Evolutionary conservation across 495 filamentous ascomycete species (phyloP), one percentile per base, ranked within the genome.

Genomic region (Aspergillus panamensis): DNA sequence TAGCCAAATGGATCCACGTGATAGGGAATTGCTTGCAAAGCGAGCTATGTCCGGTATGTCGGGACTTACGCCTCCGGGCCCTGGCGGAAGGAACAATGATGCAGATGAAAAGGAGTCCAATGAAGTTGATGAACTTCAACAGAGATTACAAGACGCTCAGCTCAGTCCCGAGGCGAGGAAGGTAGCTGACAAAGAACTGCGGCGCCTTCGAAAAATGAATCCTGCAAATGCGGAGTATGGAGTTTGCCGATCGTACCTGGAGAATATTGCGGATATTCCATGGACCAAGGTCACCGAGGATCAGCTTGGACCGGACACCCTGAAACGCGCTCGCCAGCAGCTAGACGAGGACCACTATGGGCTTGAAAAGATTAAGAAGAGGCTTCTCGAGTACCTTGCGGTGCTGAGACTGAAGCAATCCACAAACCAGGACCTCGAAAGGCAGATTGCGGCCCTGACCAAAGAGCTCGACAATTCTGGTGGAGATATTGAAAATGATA

Each of bases 271-370:
- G 6, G 95, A 99, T 64, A 91, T 99, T 33, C 95, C 95, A 0
- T 99, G 95, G 95, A 85, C 85, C 3, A 84, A 87, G 47, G 80
- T 82, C 32, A 97, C 94, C 1, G 87, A 92, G 57, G 94, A 97
- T 66, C 84, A 89, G 57, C 83, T 99, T 16, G 91, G 90, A n/a
- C 80, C 80, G 3, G 86, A 89, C 16, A 97, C 92, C 1, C 70
- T 99, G 56, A 76, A 80, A 52, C 79, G 78, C 59, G 95, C 95
- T 32, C 82, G 92, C 42, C 87, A 94, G 75, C 93, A 97, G 69
- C 79, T 99, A 25, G 90, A 99, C 66, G 86, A 95, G 52, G 95
- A 97, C 69, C 95, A 99, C 68, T 97, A 97, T 61, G 95, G 95
- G 3, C 77, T 99, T 19, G 90, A 97, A 62, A 94, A 94, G 72